A percentile compares a stretch with the other conserved stretches of the same genome.
Evolutionary conservation across 352 stramenopile genomes (phyloP).

Genomic region (Phytophthora crassamura): DNA sequence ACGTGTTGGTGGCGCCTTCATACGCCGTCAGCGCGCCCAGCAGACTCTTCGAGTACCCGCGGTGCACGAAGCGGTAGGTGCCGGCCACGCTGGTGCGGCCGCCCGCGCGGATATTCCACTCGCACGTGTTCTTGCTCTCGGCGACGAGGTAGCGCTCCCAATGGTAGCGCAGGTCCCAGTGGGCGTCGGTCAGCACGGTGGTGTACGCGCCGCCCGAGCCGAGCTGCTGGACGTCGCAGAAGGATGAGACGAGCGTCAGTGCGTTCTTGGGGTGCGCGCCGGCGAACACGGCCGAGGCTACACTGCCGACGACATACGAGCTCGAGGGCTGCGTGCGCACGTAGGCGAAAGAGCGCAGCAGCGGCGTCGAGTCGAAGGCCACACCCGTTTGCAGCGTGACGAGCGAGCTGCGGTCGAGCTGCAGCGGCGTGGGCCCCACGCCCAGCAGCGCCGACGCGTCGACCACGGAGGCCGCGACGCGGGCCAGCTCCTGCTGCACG

Average conservation of each 20-base stretch:
- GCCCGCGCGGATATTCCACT: slow-evolving; percentile 49
- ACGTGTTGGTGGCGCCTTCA: slow-evolving; percentile 38
- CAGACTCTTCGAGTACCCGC: slow-evolving; percentile 46
- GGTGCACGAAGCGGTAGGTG: slow-evolving; percentile 51
- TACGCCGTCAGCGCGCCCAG: slow-evolving; percentile 41
- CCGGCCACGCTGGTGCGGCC: slow-evolving; percentile 35
- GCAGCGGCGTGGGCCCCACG: slow-evolving; percentile 39
- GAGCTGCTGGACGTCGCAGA: slow-evolving; percentile 55
- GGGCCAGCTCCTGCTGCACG: slow-evolving; percentile 56
- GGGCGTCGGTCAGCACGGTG: slow-evolving; percentile 47
- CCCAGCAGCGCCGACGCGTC: slow-evolving; percentile 38
- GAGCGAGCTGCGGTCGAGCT: no score
- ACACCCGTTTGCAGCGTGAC: slow-evolving; percentile 49
- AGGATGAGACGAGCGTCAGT: slow-evolving; percentile 42
- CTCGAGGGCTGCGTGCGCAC: no score
- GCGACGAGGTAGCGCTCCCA: slow-evolving; percentile 33
- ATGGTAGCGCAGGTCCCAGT: slow-evolving; percentile 58
- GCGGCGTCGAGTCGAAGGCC: slow-evolving; percentile 36
- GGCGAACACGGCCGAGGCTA: slow-evolving; percentile 32
- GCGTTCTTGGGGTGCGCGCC: slow-evolving; percentile 51
- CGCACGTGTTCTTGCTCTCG: slow-evolving; percentile 53
- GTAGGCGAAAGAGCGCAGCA: slow-evolving; percentile 36
- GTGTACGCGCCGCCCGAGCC: slow-evolving; percentile 21
- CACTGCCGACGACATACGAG: slow-evolving; percentile 34
- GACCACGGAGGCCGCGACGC: no score